phyloP scores from a whole-genome alignment of 176 grass and related monocot species.

The Oryza nivara region DNA sequence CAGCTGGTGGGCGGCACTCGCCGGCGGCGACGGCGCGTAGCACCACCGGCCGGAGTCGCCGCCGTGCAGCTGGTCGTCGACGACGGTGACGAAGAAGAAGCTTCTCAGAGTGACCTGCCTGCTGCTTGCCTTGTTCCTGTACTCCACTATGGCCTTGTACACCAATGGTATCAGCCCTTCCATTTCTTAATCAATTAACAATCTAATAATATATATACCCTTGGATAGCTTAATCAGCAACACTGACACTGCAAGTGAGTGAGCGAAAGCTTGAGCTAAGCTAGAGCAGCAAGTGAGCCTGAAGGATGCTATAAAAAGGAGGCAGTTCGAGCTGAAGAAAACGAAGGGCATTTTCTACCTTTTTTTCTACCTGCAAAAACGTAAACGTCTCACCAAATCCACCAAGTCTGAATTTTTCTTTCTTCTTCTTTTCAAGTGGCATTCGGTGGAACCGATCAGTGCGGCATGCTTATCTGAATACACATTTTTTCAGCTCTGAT shows the following conservation, averaged over 20 bases:
- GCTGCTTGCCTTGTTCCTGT: conserved; percentile 32
- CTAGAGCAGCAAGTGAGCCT: conserved; percentile 24
- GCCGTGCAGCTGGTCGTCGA: conserved; percentile 2
- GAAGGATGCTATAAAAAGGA: conserved; percentile 43
- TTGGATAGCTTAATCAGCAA: background rate
- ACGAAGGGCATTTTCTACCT: background rate
- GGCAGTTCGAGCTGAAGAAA: background rate
- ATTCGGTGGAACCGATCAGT: conserved; percentile 24
- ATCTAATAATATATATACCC: background rate
- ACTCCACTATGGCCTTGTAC: conserved; percentile 46
- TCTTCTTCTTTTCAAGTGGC: conserved; percentile 18
- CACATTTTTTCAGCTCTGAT: background rate
- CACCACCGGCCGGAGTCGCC: conserved; percentile 2
- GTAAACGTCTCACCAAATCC: conserved; percentile 58
- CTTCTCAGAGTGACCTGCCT: conserved; percentile 19
- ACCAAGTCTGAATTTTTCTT: background rate
- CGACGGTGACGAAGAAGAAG: background rate
- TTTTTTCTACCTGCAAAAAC: conserved; percentile 29
- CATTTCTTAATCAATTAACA: conserved; percentile 20
- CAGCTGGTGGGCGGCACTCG: conserved; percentile 22
- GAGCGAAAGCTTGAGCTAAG: background rate
- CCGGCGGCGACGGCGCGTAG: conserved; percentile 10
- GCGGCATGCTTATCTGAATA: background rate
- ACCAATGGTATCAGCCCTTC: conserved; percentile 54
- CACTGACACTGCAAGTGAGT: background rate